Evolutionary conservation across 2,329 filamentous ascomycete genomes (phyloP), one percentile per base, ranked within the genome.

Genomic region (Fusarium aywerte): DNA sequence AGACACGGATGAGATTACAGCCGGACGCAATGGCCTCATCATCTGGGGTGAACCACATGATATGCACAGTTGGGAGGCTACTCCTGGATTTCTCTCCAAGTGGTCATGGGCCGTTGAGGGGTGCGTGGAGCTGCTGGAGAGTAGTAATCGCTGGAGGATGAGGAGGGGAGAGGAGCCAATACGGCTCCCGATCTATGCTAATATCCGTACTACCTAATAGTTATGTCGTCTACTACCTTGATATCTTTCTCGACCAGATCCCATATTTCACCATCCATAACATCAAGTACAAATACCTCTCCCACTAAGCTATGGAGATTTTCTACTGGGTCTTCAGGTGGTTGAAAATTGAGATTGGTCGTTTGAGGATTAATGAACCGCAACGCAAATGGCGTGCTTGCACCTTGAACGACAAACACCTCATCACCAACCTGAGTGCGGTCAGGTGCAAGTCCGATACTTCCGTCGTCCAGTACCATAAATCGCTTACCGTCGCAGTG

Each of bases 51-150:
- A 55, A 1, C 55, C 49, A 13, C 39, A 58, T 7, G 25, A 55
- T 2, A 44, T 44, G 20, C 20, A 21, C 10, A 58, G 15, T 15
- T 55, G 49, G 49, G 55, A 58, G 32, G 39, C 20, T 8, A 55
- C 55, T 1, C 27, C 49, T 18, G 39, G 55, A 0, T 58, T 58
- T 29, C 25, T 58, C 0, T n/a, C 10, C 0, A 58, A 58, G 15
- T 58, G 49, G 55, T 55, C 49, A 4, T 58, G 49, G 55, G 49
- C 50, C 0, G n/a, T 55, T 0, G 25, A 58, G 8, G 55, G 49
- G 4, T 58, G 49, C 27, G 7, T 44, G 4, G 55, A 33, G 0
- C 7, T 58, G 0, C 9, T 55, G 3, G n/a, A 55, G 0, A 39
- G 10, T 1, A 45, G 49, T 27, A 39, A 58, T 23, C 25, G 25